These are phyloP conservation scores for Xylariaceae sp. DNA, from an alignment of 2,329 filamentous ascomycete species.

Conservation along the genomic window DNA sequence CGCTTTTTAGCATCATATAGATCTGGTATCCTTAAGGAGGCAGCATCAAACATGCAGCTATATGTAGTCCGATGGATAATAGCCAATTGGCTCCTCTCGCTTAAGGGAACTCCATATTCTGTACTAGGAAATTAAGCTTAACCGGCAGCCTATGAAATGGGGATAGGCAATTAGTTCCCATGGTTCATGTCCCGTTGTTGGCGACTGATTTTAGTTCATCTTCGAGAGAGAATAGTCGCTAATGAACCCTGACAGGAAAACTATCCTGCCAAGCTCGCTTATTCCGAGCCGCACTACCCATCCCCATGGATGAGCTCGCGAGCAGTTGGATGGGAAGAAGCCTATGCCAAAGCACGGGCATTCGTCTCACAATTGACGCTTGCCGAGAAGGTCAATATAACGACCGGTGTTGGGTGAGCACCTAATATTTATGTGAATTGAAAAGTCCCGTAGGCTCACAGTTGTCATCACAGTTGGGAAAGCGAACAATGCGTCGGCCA, in stretches of 20 bases:
- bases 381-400: conserved; percentile 91
- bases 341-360: conserved; percentile 75
- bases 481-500: conserved; percentile 81
- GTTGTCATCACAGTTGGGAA: conserved; percentile 60
- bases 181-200: background rate
- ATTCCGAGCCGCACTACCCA: conserved; percentile 65
- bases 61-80: background rate
- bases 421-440: conserved; percentile 37
- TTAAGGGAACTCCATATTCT: background rate
- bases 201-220: background rate
- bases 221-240: conserved; percentile 4
- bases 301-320: conserved; percentile 84
- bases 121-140: background rate
- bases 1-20: background rate
- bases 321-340: conserved; percentile 75
- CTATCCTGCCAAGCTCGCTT: conserved; percentile 31
- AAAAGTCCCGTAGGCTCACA: background rate
- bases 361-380: conserved; percentile 87
- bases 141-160: conserved; percentile 3
- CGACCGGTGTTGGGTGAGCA: conserved; percentile 83
- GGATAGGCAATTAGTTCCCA: background rate
- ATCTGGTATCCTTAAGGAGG: background rate
- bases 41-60: background rate
- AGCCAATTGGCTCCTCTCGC: background rate
- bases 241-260: conserved; percentile 11